phyloP scores from a whole-genome alignment of 2,329 filamentous ascomycete species.

The Chaetothyriales sp. region DNA sequence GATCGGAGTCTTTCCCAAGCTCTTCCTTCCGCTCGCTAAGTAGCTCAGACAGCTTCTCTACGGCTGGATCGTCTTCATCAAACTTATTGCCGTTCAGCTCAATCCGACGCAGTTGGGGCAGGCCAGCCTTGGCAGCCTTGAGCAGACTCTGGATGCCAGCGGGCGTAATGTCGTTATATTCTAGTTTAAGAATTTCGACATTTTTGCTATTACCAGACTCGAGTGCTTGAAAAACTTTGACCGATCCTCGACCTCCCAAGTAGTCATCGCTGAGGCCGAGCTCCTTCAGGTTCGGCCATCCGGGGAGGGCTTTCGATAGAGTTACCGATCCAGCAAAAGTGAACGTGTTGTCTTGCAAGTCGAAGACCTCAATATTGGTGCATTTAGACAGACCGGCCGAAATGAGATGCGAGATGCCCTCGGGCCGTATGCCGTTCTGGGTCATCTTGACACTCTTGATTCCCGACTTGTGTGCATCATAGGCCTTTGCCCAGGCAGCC shows the following conservation, averaged over 20 bases:
- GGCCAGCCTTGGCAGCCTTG: slow-evolving; percentile 49
- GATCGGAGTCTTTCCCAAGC: slow-evolving; percentile 43
- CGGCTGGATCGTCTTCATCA: slow-evolving; percentile 62
- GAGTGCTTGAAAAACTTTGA: slow-evolving; percentile 60
- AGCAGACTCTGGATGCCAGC: slow-evolving; percentile 60
- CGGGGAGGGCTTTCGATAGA: slow-evolving; percentile 57
- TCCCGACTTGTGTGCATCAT: slow-evolving; percentile 61
- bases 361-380: slow-evolving; percentile 56
- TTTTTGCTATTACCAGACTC: slow-evolving; percentile 62
- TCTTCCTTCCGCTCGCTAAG: slow-evolving; percentile 69
- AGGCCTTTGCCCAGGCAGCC: slow-evolving; percentile 84
- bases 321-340: slow-evolving; percentile 67
- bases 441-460: slow-evolving; percentile 90
- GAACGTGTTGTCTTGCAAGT: slow-evolving; percentile 97
- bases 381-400: slow-evolving; percentile 64
- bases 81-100: slow-evolving; percentile 97
- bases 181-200: slow-evolving; percentile 67
- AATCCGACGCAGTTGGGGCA: slow-evolving; percentile 69
- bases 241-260: slow-evolving; percentile 61
- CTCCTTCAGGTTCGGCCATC: slow-evolving; percentile 66
- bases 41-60: slow-evolving; percentile 55
- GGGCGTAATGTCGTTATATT: slow-evolving; percentile 87
- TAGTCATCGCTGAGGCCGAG: slow-evolving; percentile 82
- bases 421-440: slow-evolving; percentile 90
- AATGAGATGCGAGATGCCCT: slow-evolving; percentile 74